These are phyloP conservation scores for Eragrostis curvula DNA, from an alignment of 176 grass and related monocot genomes.

Conservation along the genomic window DNA sequence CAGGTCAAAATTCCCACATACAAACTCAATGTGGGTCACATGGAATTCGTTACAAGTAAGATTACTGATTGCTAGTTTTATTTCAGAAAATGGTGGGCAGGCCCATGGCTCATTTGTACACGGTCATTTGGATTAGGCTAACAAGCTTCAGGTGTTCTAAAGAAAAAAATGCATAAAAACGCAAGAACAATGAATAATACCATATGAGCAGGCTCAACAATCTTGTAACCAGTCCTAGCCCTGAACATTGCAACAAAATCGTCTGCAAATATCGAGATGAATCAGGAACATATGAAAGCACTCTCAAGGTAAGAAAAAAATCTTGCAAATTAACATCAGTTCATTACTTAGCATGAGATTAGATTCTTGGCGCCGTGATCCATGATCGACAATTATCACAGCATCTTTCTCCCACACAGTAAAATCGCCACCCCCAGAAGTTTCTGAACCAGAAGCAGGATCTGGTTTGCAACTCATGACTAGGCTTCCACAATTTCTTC, in stretches of 20 bases:
- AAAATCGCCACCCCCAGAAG: slow-evolving; percentile 26
- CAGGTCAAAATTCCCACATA: background rate
- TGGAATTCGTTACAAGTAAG: background rate
- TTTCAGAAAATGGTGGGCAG: background rate
- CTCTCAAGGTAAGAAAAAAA: background rate
- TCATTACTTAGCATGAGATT: slow-evolving; percentile 90
- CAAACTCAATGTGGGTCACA: background rate
- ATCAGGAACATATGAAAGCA: background rate
- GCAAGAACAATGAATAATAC: slow-evolving; percentile 43
- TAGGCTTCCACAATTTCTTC: slow-evolving; percentile 22
- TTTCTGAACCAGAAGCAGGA: slow-evolving; percentile 2
- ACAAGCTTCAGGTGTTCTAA: background rate
- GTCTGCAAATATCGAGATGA: slow-evolving; percentile 53
- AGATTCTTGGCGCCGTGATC: slow-evolving; percentile 88
- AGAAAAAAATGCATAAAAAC: slow-evolving; percentile 16
- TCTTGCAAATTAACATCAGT: background rate
- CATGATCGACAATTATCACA: slow-evolving; percentile 88
- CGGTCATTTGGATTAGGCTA: background rate
- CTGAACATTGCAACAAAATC: slow-evolving; percentile 89
- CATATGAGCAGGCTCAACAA: slow-evolving; percentile 98
- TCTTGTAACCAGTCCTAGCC: slow-evolving; percentile 64
- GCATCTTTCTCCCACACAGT: slow-evolving; percentile 61
- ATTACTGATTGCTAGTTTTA: background rate
- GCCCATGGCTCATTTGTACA: background rate
- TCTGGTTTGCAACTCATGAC: slow-evolving; percentile 38